These are phyloP conservation scores for Hanseniaspora taiwanica DNA, from an alignment of 805 yeast genomes.

Conservation along the genomic window DNA sequence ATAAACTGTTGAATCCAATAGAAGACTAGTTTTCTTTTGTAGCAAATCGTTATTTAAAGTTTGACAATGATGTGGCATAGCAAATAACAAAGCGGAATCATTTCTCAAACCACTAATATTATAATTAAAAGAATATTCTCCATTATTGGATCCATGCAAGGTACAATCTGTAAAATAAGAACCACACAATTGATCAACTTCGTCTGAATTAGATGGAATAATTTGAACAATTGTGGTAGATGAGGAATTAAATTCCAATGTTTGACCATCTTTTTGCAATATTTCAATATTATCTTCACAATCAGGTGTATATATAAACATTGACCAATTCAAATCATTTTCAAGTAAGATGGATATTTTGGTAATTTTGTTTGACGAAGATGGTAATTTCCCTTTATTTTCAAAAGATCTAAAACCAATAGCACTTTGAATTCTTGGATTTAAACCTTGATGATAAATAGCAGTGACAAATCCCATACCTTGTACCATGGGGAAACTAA, in stretches of 20 bases:
- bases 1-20: slow-evolving; percentile 35
- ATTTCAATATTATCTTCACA: slow-evolving; percentile 1
- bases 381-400: slow-evolving; percentile 25
- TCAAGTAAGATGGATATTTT: slow-evolving; percentile 45
- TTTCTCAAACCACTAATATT: slow-evolving; percentile 34
- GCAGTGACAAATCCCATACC: slow-evolving; percentile 79
- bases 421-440: slow-evolving; percentile 42
- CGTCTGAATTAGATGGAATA: slow-evolving; percentile 33
- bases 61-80: slow-evolving; percentile 53
- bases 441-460: slow-evolving; percentile 36
- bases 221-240: too few species aligned
- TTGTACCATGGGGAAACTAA: slow-evolving; percentile 52
- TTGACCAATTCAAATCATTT: slow-evolving; percentile 50
- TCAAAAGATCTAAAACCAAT: slow-evolving; percentile 50
- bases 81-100: slow-evolving; percentile 38
- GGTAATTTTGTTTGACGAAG: slow-evolving; percentile 25
- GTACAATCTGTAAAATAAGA: slow-evolving; percentile 38
- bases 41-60: slow-evolving; percentile 27
- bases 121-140: slow-evolving; percentile 32
- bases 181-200: slow-evolving; percentile 52
- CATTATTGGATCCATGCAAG: slow-evolving; percentile 29
- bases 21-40: slow-evolving; percentile 9
- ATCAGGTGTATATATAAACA: slow-evolving; percentile 13
- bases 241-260: too few species aligned
- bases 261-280: slow-evolving; percentile 9